Evolutionary conservation across 2,329 filamentous ascomycete species (phyloP), one percentile per base, ranked within the genome.

Genomic region (Lojkania enalia): DNA sequence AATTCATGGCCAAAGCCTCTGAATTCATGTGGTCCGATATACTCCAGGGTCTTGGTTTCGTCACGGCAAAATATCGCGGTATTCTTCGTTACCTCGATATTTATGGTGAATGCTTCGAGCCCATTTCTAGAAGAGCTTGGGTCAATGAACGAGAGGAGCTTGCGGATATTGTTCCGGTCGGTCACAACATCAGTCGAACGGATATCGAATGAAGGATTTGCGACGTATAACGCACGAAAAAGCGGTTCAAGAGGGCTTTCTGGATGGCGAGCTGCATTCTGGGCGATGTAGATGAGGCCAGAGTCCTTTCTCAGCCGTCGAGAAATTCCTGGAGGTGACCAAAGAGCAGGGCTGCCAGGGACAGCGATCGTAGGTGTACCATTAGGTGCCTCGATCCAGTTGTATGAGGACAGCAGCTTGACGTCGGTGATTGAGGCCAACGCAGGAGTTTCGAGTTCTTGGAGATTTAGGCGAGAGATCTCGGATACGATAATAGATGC

Each of bases 91-190:
- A 72, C 45, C 46, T 78, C 75, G 20, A 74, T 58, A 1, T 64
- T 44, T 30, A 79, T 74, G n/a, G 60, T 66, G 48, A 77, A 77
- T 4, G 57, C 7, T 12, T 72, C 60, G 9, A 60, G 52, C 13
- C 51, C 46, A 21, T 63, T 48, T 30, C 44, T 58, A 18, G 33
- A 42, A 20, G n/a, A 42, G 20, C 37, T 15, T 16, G 39, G 39
- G 32, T 52, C 37, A 37, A 77, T 48, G 46, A 78, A 77, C 2
- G 64, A 63, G 1, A 78, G 63, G 15, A 79, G 71, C 55, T 78
- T 78, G 20, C 75, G 72, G 39, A 79, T 68, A 39, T 74, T 77
- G 57, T 75, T 77, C 20, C 74, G 60, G 49, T 78, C 75, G 2
- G 70, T 74, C 15, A 79, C 62, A 9, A 79, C 44, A 50, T 77